phyloP scores from a whole-genome alignment of 371 early-diverging fungal genomes.

The Mucor racemosus region DNA sequence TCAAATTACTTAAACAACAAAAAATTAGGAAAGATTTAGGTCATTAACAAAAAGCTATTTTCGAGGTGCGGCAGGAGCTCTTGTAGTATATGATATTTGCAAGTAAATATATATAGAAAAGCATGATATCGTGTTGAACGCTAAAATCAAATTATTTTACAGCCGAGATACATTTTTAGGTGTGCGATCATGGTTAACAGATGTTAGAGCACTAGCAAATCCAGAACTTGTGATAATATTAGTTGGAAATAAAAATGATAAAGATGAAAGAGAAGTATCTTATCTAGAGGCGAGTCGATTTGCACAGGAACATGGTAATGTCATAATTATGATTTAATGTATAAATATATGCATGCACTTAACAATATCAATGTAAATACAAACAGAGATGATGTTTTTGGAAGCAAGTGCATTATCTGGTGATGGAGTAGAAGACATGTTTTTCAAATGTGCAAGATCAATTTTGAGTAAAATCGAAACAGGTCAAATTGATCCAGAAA shows the following conservation, averaged over 20 bases:
- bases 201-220: slow-evolving; percentile 68
- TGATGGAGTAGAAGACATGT: slow-evolving; percentile 66
- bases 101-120: slow-evolving; percentile 51
- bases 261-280: slow-evolving; percentile 66
- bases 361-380: neutral
- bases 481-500: slow-evolving; percentile 68
- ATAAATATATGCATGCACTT: neutral
- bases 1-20: no score
- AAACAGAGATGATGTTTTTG: slow-evolving; percentile 64
- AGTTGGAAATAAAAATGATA: slow-evolving; percentile 78
- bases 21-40: slow-evolving; percentile 72
- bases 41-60: slow-evolving; percentile 81
- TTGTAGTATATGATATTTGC: slow-evolving; percentile 71
- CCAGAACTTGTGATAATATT: slow-evolving; percentile 69
- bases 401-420: slow-evolving; percentile 67
- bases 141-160: neutral
- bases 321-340: slow-evolving; percentile 2
- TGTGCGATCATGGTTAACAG: slow-evolving; percentile 67
- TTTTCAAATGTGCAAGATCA: slow-evolving; percentile 65
- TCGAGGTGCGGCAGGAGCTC: slow-evolving; percentile 72
- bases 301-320: slow-evolving; percentile 68
- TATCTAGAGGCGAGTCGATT: slow-evolving; percentile 72
- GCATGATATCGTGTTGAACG: neutral
- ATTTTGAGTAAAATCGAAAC: slow-evolving; percentile 67
- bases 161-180: slow-evolving; percentile 65